Base-by-base conservation (phyloP, 2,329 filamentous ascomycete species). In the Albifimbria verrucaria region DNA sequence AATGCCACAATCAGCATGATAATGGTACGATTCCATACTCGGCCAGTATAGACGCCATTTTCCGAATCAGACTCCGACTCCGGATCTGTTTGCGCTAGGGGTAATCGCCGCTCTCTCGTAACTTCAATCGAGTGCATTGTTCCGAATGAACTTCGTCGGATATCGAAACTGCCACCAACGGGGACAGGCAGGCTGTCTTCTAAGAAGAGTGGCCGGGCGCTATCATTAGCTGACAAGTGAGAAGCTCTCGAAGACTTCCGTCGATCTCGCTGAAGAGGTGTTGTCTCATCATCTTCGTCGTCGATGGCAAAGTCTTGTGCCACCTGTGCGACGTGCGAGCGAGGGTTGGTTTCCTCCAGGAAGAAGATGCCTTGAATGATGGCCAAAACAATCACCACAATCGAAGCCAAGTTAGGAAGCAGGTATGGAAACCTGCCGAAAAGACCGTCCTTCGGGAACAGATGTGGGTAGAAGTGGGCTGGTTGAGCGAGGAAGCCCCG, bases 401-500 rank as follows among this genome's bases (percentile, higher is more conserved):
- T 88, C 51, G 90, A 85, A 21, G 91, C 75, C 0, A 62, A 53
- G 21, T 62, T 62, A 2, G 60, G 60, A 2, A 62, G 47, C 0
- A 62, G 44, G 15, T 89, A 92, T 0, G 89, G 88, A 60, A 87
- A 90, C 7, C 79, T 77, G 42, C 86, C 86, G 47, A 75, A 75
- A 1, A 75, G 43, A 2, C 72, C 72, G 23, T 74, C 72, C 23
- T 63, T 56, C 2, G 72, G 60, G 45, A 75, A 75, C 4, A 95
- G 75, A 60, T 92, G 96, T 0, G 92, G 92, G 65, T 90, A 92
- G 20, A 72, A 39, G 0, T 54, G 55, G 82, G 83, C 20, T 60
- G 64, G 25, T 79, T 68, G 24, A 0, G 94, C 87, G 52, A 96
- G 71, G 49, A 96, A 69, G 0, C 92, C 92, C 92, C 92, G 25